phyloP scores from a whole-genome alignment of 1,139 yeast species.

The Eremothecium coryli region DNA sequence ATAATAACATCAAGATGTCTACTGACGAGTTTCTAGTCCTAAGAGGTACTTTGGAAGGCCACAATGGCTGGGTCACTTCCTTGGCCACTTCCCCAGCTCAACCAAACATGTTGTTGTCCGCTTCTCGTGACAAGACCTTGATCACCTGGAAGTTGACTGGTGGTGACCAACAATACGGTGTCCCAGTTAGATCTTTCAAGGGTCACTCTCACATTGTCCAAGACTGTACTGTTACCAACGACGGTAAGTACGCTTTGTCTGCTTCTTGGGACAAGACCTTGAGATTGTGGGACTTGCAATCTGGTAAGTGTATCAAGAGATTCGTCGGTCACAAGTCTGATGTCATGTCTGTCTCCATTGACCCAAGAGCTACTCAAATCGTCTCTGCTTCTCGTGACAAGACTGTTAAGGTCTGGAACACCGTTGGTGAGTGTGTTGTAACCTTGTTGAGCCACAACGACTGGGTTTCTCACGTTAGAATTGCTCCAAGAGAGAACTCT shows the following conservation, averaged over 20 bases:
- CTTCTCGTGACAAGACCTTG: conserved; percentile 97
- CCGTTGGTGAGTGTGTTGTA: conserved; percentile 96
- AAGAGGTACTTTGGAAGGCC: conserved; percentile 98
- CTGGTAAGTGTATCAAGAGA: conserved; percentile 92
- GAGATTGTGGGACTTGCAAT: conserved; percentile 95
- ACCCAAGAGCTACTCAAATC: conserved; percentile 95
- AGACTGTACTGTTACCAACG: conserved; percentile 96
- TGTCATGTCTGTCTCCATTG: conserved; percentile 93
- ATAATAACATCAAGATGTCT: conserved; percentile 37
- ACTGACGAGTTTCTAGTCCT: conserved; percentile 63
- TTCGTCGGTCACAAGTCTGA: conserved; percentile 98
- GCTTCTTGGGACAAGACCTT: conserved; percentile 99
- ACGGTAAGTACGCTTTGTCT: conserved; percentile 96
- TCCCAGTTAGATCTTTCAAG: conserved; percentile 92
- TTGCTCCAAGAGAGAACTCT: conserved; percentile 36
- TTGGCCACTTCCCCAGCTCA: conserved; percentile 96
- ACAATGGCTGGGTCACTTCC: conserved; percentile 95
- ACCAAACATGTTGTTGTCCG: conserved; percentile 97
- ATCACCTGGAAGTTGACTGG: conserved; percentile 99
- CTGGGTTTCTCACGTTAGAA: conserved; percentile 99
- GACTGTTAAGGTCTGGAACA: conserved; percentile 99
- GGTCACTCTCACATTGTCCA: conserved; percentile 99
- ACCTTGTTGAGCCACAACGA: conserved; percentile 91
- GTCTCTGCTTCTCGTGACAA: conserved; percentile 99
- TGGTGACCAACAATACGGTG: conserved; percentile 96